Evolutionary conservation across 139 green algal genomes (phyloP), one percentile per base, ranked within the genome.

Genomic region (Haematococcus sp.): DNA sequence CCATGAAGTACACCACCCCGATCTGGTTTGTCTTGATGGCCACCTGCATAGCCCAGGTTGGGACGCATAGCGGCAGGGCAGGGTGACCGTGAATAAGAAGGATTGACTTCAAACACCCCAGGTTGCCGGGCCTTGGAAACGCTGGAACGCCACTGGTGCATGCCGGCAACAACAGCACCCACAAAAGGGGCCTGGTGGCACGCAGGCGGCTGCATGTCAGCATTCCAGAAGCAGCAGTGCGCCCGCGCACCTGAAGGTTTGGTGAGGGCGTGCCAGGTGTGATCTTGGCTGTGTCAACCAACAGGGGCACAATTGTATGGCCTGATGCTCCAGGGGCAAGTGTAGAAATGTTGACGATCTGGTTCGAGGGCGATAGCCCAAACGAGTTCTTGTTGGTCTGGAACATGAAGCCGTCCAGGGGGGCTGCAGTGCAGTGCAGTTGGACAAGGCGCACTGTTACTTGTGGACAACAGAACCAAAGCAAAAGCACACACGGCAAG

Each of bases 311-410:
- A 2, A 46, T 17, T 2, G 74, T 73, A 9, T 32, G 44, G 17
- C 23, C 74, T 25, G 73, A 67, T 20, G 52, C 54, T 34, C 89
- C 84, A 11, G 91, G 86, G 0, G 77, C 58, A 20, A 96, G 27
- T 16, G 70, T 65, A 23, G 33, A 44, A 25, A 76, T 71, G 32
- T 66, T 55, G 4, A 84, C 49, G 17, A 75, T 70, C 73, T 94
- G 88, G 40, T 83, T 81, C 5, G 67, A 75, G 17, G 94, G 90
- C 16, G 80, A 77, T 31, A 98, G 75, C 15, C 94, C 94, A 70
- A 96, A 96, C 33, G 74, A 81, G 81, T 97, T 98, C 73, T 90
- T 94, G 87, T 98, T 98, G 65, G 98, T 91, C 74, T 94, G 88
- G 25, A 98, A 89, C 91, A 97, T 96, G 63, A 98, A 92, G 11